Evolutionary conservation across 73 alveolate genomes (phyloP), one percentile per base, ranked within the genome.

Genomic region (Stentor coeruleus): DNA sequence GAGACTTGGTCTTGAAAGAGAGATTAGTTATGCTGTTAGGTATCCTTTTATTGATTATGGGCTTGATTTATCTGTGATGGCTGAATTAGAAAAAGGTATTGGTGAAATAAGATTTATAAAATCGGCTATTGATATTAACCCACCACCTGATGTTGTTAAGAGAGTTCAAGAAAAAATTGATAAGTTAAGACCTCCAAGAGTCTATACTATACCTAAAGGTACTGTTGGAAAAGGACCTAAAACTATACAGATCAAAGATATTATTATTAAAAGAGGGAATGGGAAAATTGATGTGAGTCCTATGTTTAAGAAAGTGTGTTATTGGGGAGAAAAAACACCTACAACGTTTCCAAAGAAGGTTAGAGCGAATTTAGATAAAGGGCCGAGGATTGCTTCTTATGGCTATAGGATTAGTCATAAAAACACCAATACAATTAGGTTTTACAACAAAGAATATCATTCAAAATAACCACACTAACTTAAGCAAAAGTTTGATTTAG

Each of bases 21-120:
- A 91, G 81, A 15, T 36, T 31, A 11, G 15, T 15, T 86, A 88
- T 82, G 93, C 89, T 30, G 14, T 33, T 73, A 30, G 76, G 28
- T 89, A 85, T 76, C 89, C 89, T 36, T 86, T 86, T 35, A 86
- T 57, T 2, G 97, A 91, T 73, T 91, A 91, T 79, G 97, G 97
- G 26, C 84, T 91, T 4, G 97, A 91, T 77, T 31, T 91, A 49
- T 3, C 76, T 33, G 33, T 3, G 39, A 88, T 88, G 91, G 88
- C 91, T 38, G 36, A 20, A 14, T 4, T 38, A 28, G 90, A 84
- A 33, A 1, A 76, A 76, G 93, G 93, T 35, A 6, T 74, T 58
- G 40, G 31, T 2, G 35, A 73, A 1, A 1, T 35, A 20, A 36
- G 31, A 33, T 14, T 84, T 3, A 36, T 39, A 26, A 37, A 86